Evolutionary conservation across 371 early-diverging fungal species (phyloP).

Genomic region (Furculomyces boomerangus): DNA sequence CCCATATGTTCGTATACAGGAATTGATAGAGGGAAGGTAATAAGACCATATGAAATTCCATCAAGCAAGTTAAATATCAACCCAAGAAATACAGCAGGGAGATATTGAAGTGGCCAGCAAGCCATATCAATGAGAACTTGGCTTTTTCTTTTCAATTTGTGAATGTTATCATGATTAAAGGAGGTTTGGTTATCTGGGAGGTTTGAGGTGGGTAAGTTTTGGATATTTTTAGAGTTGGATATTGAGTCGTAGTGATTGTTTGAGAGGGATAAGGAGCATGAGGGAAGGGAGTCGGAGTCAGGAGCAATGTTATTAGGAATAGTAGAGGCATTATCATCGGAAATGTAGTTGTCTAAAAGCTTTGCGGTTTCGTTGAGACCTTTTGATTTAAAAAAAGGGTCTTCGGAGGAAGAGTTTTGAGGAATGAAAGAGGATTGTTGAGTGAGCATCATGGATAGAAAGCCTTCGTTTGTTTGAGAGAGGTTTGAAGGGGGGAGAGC

Average conservation of each 20-base stretch:
- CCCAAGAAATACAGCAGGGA: conserved; percentile 82
- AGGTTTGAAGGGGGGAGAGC: not conserved
- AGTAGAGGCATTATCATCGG: not conserved
- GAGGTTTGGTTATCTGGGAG: not conserved
- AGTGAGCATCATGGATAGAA: not conserved
- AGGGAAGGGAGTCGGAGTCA: not conserved
- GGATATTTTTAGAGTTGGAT: not conserved
- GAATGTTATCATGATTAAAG: not conserved
- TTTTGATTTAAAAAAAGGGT: not conserved
- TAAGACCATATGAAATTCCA: conserved; percentile 81
- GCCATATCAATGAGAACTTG: not conserved
- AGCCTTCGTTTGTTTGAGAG: not conserved
- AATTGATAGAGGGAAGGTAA: conserved; percentile 72
- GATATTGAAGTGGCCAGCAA: conserved; percentile 28
- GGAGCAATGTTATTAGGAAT: not conserved
- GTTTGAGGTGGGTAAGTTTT: not conserved
- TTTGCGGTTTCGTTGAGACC: not conserved
- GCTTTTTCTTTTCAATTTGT: not conserved
- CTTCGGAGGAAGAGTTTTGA: not conserved
- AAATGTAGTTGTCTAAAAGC: not conserved
- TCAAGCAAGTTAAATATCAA: conserved; percentile 80
- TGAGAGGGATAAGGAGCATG: too few species aligned
- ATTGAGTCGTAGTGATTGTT: not conserved
- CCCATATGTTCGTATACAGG: conserved; percentile 62
- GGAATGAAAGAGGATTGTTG: not conserved